Conservation (phyloP, 1,139 yeast species). For the Taphrina flavorubra region DNA sequence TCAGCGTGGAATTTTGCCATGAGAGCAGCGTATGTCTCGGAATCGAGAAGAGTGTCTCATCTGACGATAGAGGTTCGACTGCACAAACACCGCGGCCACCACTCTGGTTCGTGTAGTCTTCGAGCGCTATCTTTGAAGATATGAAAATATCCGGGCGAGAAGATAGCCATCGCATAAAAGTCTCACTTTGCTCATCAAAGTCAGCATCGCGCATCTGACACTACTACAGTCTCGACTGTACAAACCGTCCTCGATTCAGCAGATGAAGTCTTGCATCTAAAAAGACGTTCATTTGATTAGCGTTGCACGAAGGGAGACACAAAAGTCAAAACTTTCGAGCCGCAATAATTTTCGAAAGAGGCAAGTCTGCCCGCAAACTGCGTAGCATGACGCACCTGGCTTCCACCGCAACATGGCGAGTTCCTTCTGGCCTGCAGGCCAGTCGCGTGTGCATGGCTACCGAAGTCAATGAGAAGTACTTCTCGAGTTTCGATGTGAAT, state of each 20-base stretch:
- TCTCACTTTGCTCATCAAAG: slow-evolving; percentile 53
- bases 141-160: slow-evolving; percentile 56
- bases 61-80: slow-evolving; percentile 58
- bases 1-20: slow-evolving; percentile 59
- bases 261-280: too few relatives aligned
- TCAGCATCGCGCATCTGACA: slow-evolving; percentile 17
- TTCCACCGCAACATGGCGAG: too few relatives aligned
- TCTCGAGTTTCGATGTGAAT: too few relatives aligned
- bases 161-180: slow-evolving; percentile 63
- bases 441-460: too few relatives aligned
- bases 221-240: too few relatives aligned
- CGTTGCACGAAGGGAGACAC: not conserved
- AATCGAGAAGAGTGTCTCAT: slow-evolving; percentile 68
- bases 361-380: slow-evolving; percentile 1
- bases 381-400: slow-evolving; percentile 6
- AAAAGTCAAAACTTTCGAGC: slow-evolving; percentile 25
- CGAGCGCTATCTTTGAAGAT: slow-evolving; percentile 63
- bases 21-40: slow-evolving; percentile 68
- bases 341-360: not conserved
- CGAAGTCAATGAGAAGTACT: too few relatives aligned
- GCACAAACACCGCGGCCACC: slow-evolving; percentile 88
- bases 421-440: too few relatives aligned
- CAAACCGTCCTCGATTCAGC: too few relatives aligned
- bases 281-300: too few relatives aligned
- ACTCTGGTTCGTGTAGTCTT: slow-evolving; percentile 62